Evolutionary conservation across 768 basidiomycete genomes (phyloP).

Genomic region (Auricularia heimuer): DNA sequence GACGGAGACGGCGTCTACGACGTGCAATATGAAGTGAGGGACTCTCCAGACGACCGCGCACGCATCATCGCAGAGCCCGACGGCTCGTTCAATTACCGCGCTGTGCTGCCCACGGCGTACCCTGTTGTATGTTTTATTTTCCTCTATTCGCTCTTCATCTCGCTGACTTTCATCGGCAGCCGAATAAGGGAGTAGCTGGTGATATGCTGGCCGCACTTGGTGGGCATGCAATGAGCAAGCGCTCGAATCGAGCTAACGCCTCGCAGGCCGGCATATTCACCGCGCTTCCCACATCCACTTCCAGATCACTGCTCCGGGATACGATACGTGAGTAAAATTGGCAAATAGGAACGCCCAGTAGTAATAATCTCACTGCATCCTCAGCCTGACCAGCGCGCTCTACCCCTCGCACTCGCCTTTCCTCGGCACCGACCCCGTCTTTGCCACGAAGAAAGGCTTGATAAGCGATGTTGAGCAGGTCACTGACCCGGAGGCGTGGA

Average conservation of each 20-base stretch:
- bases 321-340: slow-evolving; percentile 19
- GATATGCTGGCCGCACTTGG: slow-evolving; percentile 20
- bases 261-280: slow-evolving; percentile 21
- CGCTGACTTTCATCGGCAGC: slow-evolving; percentile 10
- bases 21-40: slow-evolving; percentile 17
- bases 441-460: slow-evolving; percentile 26
- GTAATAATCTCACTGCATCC: not conserved
- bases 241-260: not conserved
- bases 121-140: slow-evolving; percentile 17
- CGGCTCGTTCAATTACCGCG: slow-evolving; percentile 23
- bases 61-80: slow-evolving; percentile 21
- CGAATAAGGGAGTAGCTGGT: slow-evolving; percentile 22
- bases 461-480: slow-evolving; percentile 21
- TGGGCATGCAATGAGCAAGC: not conserved
- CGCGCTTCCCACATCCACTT: slow-evolving; percentile 28
- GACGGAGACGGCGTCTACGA: slow-evolving; percentile 31
- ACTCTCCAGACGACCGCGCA: slow-evolving; percentile 19
- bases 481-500: slow-evolving; percentile 20
- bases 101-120: slow-evolving; percentile 24
- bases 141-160: not conserved
- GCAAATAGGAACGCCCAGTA: not conserved
- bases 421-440: slow-evolving; percentile 27
- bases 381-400: slow-evolving; percentile 23
- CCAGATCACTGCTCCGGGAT: slow-evolving; percentile 23
- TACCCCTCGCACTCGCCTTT: slow-evolving; percentile 27